phyloP scores from a whole-genome alignment of 1,139 yeast genomes.

The Suhomyces bribrorum region DNA sequence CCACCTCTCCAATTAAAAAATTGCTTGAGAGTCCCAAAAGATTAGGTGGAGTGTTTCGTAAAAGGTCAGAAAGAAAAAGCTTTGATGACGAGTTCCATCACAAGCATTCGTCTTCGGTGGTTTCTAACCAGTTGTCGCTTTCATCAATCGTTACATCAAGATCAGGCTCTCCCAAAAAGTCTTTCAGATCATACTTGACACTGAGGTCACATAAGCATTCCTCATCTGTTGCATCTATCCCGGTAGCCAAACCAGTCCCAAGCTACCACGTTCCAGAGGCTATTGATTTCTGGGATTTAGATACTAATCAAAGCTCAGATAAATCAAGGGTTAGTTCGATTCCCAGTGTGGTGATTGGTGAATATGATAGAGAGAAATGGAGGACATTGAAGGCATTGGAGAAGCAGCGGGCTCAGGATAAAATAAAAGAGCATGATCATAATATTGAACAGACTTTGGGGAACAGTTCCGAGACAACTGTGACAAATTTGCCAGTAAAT shows the following conservation, averaged over 20 bases:
- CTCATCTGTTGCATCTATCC: conserved; percentile 16
- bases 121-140: conserved; percentile 33
- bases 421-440: too few species aligned
- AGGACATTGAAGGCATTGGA: conserved; percentile 44
- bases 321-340: conserved; percentile 49
- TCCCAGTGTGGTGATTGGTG: conserved; percentile 63
- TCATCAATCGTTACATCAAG: conserved; percentile 28
- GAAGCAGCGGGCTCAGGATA: conserved; percentile 6
- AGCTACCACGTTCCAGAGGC: conserved; percentile 18
- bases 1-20: conserved; percentile 36
- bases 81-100: conserved; percentile 19
- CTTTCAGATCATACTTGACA: conserved; percentile 27
- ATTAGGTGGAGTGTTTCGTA: conserved; percentile 26
- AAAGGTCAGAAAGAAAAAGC: conserved; percentile 23
- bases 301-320: conserved; percentile 38
- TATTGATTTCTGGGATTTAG: conserved; percentile 38
- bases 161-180: conserved; percentile 34
- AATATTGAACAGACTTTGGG: too few species aligned
- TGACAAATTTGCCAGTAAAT: too few species aligned
- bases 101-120: conserved; percentile 31
- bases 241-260: conserved; percentile 2
- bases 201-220: conserved; percentile 18
- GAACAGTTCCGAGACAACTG: neutral
- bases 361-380: conserved; percentile 69
- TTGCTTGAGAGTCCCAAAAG: conserved; percentile 40